Conservation (phyloP, 441 rosid species). For the Manihot esculenta region DNA sequence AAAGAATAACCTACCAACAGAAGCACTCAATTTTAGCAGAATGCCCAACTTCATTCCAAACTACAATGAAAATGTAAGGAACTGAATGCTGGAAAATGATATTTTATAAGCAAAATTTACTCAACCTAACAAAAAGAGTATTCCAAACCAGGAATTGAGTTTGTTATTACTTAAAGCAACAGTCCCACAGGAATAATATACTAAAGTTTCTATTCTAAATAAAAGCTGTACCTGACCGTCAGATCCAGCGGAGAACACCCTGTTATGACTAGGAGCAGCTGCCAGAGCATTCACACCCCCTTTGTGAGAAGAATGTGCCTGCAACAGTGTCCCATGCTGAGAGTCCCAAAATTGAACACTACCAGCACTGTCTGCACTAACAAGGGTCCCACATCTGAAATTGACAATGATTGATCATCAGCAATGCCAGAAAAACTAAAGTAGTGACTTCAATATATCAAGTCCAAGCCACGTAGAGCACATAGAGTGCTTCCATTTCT, state of each 20-base stretch:
- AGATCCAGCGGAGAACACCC: constrained; percentile 92
- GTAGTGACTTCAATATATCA: constrained; percentile 1
- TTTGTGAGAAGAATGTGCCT: constrained; percentile 77
- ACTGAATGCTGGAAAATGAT: background rate
- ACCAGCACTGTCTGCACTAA: constrained; percentile 93
- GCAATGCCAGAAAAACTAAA: constrained; percentile 1
- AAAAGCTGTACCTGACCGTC: constrained; percentile 78
- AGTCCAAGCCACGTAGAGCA: background rate
- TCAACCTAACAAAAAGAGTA: background rate
- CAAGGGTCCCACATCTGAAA: constrained; percentile 77
- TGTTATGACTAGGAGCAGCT: constrained; percentile 78
- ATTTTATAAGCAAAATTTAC: background rate
- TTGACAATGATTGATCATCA: constrained; percentile 22
- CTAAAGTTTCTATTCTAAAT: constrained; percentile 3
- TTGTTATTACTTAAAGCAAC: background rate
- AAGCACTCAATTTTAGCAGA: constrained; percentile 24
- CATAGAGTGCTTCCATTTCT: constrained; percentile 7
- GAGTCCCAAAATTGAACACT: constrained; percentile 95
- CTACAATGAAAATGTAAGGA: background rate
- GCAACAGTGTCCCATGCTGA: constrained; percentile 80
- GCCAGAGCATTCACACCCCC: constrained; percentile 92
- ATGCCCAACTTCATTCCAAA: background rate
- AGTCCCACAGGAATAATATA: background rate
- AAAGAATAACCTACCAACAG: constrained; percentile 63
- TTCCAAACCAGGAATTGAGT: background rate